Evolutionary conservation across 345 rosid genomes (phyloP), one percentile per base, ranked within the genome.

Genomic region (Theobroma cacao): DNA sequence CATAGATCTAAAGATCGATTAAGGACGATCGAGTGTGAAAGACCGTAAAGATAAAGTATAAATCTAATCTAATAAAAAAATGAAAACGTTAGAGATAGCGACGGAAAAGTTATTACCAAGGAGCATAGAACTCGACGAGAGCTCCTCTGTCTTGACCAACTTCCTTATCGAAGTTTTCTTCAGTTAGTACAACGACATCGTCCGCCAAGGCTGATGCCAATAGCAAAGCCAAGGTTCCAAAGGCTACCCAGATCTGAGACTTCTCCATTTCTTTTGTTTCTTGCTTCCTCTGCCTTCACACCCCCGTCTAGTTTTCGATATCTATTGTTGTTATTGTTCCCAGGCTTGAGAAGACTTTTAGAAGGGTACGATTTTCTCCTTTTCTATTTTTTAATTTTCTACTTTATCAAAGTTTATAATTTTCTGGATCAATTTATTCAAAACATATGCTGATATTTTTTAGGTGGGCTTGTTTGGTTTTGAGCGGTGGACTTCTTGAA

Each of bases 91-190:
- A 67, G n/a, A 58, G 20, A 26, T 15, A 11, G 22, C 1, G 33
- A 50, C 3, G 2, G 22, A 55, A 34, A 45, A 56, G 43, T 50
- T 22, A n/a, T 78, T 87, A 96, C 99, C 99, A 96, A 58, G 99
- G 98, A 82, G 99, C 99, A 81, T 96, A 96, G 87, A 96, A 96
- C 91, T 96, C 97, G 76, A 96, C 95, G 74, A 96, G 98, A 79
- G 98, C 95, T 82, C 88, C 99, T 77, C 84, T 85, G 73, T 93
- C 98, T 83, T 87, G 91, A 59, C 99, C 99, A 72, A 97, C 90
- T 83, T 94, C 94, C 86, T 94, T 91, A 77, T 97, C 98, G 83
- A 97, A 97, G 89, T 87, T 97, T 52, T 91, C 97, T 71, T 93
- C 98, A 5, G 95, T 90, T 53, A 97, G 80, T 38, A 97, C 93